Evolutionary conservation across 495 filamentous ascomycete genomes (phyloP), one percentile per base, ranked within the genome.

Genomic region (Arthonia radiata): DNA sequence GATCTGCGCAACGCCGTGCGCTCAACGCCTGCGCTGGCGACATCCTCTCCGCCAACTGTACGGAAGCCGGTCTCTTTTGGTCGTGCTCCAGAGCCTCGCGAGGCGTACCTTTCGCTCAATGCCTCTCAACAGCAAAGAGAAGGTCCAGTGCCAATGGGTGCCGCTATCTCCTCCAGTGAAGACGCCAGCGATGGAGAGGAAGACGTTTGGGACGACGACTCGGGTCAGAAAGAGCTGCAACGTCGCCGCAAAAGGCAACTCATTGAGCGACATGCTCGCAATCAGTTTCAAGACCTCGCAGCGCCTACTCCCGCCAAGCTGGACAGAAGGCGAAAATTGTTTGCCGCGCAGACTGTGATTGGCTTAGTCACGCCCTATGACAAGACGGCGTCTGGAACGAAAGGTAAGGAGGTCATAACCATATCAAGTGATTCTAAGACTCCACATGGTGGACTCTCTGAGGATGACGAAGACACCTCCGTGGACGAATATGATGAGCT

Each of bases 31-130:
- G n/a, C 34, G 3, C 24, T 29, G 10, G 18, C 23, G 4, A 26
- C 31, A 11, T 48, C 50, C 9, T 50, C 47, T 16, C 47, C 45
- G n/a, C n/a, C n/a, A n/a, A n/a, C n/a, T n/a, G n/a, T n/a, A n/a
- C n/a, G n/a, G n/a, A n/a, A n/a, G n/a, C n/a, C n/a, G n/a, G n/a
- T n/a, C n/a, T n/a, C n/a, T n/a, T n/a, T n/a, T n/a, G n/a, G n/a
- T n/a, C n/a, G n/a, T n/a, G n/a, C n/a, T n/a, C n/a, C n/a, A n/a
- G n/a, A n/a, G n/a, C n/a, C n/a, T n/a, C n/a, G n/a, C n/a, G n/a
- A n/a, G n/a, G n/a, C n/a, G n/a, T n/a, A n/a, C n/a, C n/a, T n/a
- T n/a, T n/a, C n/a, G n/a, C n/a, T n/a, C n/a, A n/a, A n/a, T n/a
- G n/a, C n/a, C n/a, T n/a, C n/a, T n/a, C n/a, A n/a, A n/a, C n/a